A percentile compares a stretch with the other conserved stretches of the same genome.
Evolutionary conservation across 2,329 filamentous ascomycete species (phyloP).

Genomic region (Pseudogymnoascus sp.): DNA sequence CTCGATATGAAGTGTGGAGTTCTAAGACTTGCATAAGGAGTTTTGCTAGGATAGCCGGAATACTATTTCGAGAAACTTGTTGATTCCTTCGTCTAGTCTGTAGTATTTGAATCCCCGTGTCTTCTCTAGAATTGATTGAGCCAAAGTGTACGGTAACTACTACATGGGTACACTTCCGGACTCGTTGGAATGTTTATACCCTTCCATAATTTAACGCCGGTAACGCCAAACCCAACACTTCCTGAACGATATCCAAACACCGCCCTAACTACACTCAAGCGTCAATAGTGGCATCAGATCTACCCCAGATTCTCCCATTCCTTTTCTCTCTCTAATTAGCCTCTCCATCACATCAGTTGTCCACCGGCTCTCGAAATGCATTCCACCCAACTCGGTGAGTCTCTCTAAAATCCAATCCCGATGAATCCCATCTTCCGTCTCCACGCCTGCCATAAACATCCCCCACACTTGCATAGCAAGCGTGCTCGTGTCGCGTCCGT

Average conservation of each 20-base stretch:
- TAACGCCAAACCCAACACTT: background rate
- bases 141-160: too few species aligned
- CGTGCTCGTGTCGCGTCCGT: background rate
- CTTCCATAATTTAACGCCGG: background rate
- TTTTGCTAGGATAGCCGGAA: slow-evolving; percentile 8
- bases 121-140: too few species aligned
- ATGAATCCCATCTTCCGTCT: slow-evolving; percentile 29
- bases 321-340: background rate
- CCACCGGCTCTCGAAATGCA: background rate
- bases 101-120: too few species aligned
- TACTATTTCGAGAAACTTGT: background rate
- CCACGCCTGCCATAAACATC: slow-evolving; percentile 31
- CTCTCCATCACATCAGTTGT: background rate
- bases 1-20: slow-evolving; percentile 1
- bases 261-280: background rate
- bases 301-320: background rate
- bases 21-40: slow-evolving; percentile 1
- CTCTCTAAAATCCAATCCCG: slow-evolving; percentile 29
- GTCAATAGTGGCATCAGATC: background rate
- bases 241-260: background rate
- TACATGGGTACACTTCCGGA: too few species aligned
- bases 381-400: background rate
- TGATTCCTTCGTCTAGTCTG: background rate
- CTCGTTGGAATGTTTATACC: background rate
- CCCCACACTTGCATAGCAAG: slow-evolving; percentile 22